Conservation (phyloP, 2,329 filamentous ascomycete genomes). For the Ceratocystis albifundus region DNA sequence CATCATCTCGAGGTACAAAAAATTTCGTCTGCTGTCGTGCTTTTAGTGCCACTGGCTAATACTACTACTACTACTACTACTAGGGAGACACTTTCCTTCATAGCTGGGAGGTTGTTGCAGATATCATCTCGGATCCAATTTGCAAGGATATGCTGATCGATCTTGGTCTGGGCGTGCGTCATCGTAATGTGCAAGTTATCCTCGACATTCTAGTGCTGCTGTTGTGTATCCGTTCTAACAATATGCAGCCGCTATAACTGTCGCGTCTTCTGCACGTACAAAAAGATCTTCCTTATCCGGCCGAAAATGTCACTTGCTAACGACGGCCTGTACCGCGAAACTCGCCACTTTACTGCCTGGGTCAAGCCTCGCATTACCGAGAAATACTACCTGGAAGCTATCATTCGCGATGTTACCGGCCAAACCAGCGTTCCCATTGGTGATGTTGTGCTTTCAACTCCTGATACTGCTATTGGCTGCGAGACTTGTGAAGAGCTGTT, state of each 20-base stretch:
- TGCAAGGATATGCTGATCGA: conserved; percentile 30
- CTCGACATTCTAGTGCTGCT: neutral
- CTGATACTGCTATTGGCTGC: conserved; percentile 32
- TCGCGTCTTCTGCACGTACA: conserved; percentile 30
- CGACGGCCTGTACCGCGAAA: conserved; percentile 33
- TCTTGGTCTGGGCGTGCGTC: conserved; percentile 28
- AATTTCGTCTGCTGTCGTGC: neutral
- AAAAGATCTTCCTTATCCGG: conserved; percentile 25
- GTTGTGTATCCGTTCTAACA: neutral
- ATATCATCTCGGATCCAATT: conserved; percentile 29
- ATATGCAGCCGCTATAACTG: conserved; percentile 31
- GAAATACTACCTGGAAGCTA: conserved; percentile 31
- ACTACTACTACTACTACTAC: neutral
- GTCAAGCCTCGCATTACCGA: conserved; percentile 30
- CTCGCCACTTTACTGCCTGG: conserved; percentile 35
- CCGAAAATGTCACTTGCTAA: conserved; percentile 30
- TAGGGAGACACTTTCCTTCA: conserved; percentile 30
- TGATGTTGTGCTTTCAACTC: conserved; percentile 32
- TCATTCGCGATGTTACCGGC: conserved; percentile 29
- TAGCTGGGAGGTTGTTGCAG: conserved; percentile 29
- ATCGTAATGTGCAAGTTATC: conserved; percentile 20
- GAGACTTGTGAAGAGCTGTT: conserved; percentile 35
- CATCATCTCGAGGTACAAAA: conserved; percentile 28
- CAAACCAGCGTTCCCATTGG: conserved; percentile 33
- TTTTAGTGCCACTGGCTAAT: neutral